A percentile compares a stretch with the other conserved stretches of the same genome.
Conservation (phyloP, 2,329 filamentous ascomycete species). For the Phoma herbarum region DNA sequence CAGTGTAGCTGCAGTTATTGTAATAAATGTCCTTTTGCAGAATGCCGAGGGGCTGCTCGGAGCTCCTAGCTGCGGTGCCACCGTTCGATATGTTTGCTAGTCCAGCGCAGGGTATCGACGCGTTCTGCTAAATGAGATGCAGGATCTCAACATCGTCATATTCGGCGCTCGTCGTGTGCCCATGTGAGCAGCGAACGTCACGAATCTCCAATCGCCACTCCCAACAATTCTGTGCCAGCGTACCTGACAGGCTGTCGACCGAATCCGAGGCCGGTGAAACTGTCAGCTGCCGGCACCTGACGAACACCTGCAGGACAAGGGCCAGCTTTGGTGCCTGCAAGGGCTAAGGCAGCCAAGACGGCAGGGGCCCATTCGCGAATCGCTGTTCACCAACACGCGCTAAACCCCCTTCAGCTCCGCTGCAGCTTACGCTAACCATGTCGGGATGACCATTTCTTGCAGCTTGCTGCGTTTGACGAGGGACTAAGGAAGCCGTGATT, state of each 20-base stretch:
- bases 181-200: slow-evolving; percentile 18
- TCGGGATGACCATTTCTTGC: slow-evolving; percentile 7
- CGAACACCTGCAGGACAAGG: slow-evolving; percentile 4
- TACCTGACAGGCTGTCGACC: slow-evolving; percentile 11
- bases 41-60: no score
- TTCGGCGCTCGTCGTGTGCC: not conserved
- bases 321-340: slow-evolving; percentile 11
- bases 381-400: not conserved
- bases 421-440: slow-evolving; percentile 5
- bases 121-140: not conserved
- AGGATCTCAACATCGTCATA: not conserved
- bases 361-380: not conserved
- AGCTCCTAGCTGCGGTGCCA: no score
- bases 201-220: slow-evolving; percentile 1
- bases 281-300: slow-evolving; percentile 18
- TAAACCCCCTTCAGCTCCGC: slow-evolving; percentile 8
- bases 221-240: slow-evolving; percentile 10
- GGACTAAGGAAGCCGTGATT: slow-evolving; percentile 3
- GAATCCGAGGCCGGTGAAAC: slow-evolving; percentile 8
- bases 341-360: slow-evolving; percentile 1
- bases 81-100: no score
- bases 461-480: slow-evolving; percentile 1
- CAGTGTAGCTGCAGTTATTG: no score
- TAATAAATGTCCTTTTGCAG: no score
- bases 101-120: no score